Percentiles rank a stretch among this genome's conserved stretches.
Evolutionary conservation across 768 basidiomycete genomes (phyloP).

Genomic region (Tephrocybe sp.): DNA sequence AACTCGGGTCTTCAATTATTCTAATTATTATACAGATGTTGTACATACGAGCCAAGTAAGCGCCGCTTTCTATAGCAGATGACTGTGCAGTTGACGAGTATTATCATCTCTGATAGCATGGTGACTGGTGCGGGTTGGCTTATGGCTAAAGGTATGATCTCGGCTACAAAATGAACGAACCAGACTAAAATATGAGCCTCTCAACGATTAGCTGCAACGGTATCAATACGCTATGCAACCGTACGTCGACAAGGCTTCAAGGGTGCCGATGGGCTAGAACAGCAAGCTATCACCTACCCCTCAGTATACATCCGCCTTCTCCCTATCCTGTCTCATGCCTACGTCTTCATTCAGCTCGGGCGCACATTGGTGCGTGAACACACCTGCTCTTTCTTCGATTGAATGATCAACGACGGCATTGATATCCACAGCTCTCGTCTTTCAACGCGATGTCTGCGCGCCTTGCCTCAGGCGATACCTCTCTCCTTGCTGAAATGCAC

Average conservation of each 20-base stretch:
- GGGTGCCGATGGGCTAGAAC: slow-evolving; percentile 54
- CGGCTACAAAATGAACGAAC: no score
- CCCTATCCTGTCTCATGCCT: slow-evolving; percentile 67
- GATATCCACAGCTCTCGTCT: slow-evolving; percentile 43
- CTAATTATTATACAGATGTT: slow-evolving; percentile 51
- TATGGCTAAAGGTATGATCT: slow-evolving; percentile 59
- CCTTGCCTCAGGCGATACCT: slow-evolving; percentile 56
- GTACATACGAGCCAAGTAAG: slow-evolving; percentile 67
- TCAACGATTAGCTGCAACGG: slow-evolving; percentile 45
- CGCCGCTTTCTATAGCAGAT: neutral
- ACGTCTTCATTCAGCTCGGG: slow-evolving; percentile 68
- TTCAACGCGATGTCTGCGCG: slow-evolving; percentile 50
- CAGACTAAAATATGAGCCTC: no score
- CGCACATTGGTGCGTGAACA: slow-evolving; percentile 47
- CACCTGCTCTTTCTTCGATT: neutral
- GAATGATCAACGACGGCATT: no score
- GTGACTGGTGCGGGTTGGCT: slow-evolving; percentile 59
- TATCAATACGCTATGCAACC: slow-evolving; percentile 71
- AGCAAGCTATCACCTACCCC: slow-evolving; percentile 71
- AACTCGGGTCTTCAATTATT: neutral
- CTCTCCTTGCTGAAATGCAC: slow-evolving; percentile 71
- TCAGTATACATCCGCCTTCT: slow-evolving; percentile 71
- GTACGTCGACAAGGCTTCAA: slow-evolving; percentile 68
- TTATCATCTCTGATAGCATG: slow-evolving; percentile 48
- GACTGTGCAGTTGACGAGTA: neutral